These are phyloP conservation scores for Macrotyloma uniflorum DNA, from an alignment of 306 rosid species.

Conservation along the genomic window DNA sequence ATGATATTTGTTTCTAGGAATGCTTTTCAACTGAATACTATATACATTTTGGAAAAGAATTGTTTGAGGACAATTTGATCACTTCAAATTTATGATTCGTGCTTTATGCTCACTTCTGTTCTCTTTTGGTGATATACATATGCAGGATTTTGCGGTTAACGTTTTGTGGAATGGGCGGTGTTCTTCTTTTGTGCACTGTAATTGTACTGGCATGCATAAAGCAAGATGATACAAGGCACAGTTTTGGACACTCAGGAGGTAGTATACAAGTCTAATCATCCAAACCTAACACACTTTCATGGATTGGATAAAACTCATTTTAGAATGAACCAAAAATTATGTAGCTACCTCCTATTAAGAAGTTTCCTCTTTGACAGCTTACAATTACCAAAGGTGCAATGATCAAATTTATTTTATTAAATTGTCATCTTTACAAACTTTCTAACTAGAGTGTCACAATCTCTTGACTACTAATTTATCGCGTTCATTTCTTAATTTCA, in stretches of 20 bases:
- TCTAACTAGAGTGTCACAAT: not conserved
- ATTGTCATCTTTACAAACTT: constrained; percentile 16
- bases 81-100: not conserved
- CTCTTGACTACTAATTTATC: not conserved
- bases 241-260: constrained; percentile 78
- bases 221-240: constrained; percentile 71
- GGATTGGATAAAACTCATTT: not conserved
- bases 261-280: not conserved
- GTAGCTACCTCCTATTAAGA: not conserved
- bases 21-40: constrained; percentile 10
- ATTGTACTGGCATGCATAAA: constrained; percentile 53
- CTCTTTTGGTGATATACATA: constrained; percentile 23
- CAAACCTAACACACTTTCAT: not conserved
- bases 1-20: constrained; percentile 1
- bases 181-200: constrained; percentile 50
- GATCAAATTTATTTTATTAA: constrained; percentile 6
- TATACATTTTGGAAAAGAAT: not conserved
- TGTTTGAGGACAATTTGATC: constrained; percentile 14
- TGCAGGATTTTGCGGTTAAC: constrained; percentile 55
- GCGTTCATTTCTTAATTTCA: not conserved
- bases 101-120: not conserved
- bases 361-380: not conserved
- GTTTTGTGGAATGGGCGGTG: constrained; percentile 56
- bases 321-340: not conserved
- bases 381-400: not conserved